Conservation (phyloP, 139 green algal species). For the Auxenochlorella pyrenoidosa region DNA sequence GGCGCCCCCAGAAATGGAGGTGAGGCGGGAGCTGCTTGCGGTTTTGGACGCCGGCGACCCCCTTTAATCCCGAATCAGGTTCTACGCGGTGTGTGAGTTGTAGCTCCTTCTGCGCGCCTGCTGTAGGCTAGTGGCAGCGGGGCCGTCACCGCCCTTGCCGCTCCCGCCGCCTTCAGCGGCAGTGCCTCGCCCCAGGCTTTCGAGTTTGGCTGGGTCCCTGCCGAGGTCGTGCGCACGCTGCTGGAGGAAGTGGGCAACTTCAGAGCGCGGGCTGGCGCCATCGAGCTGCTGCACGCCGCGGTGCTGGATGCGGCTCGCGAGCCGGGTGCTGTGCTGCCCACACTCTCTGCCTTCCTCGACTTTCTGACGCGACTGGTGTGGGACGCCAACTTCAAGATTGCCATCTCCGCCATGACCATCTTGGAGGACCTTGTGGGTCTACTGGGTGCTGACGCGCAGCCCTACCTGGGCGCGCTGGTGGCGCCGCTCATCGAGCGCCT, state of each 20-base stretch:
- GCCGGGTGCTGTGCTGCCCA: conserved; percentile 48
- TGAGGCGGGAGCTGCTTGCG: no score
- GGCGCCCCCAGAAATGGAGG: no score
- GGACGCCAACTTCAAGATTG: conserved; percentile 90
- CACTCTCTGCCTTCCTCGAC: conserved; percentile 64
- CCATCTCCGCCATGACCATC: conserved; percentile 74
- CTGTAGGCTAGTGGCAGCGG: no score
- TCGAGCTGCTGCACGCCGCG: conserved; percentile 70
- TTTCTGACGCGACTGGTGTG: conserved; percentile 73
- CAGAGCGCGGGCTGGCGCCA: conserved; percentile 51
- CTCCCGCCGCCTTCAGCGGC: neutral
- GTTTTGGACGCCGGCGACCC: no score
- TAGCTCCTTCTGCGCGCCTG: neutral
- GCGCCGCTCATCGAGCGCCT: conserved; percentile 55
- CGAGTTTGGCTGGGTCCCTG: conserved; percentile 32
- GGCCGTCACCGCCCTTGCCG: neutral
- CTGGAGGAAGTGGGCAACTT: conserved; percentile 32
- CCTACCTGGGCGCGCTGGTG: conserved; percentile 56
- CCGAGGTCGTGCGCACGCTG: conserved; percentile 2
- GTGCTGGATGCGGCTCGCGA: conserved; percentile 54
- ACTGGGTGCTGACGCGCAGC: conserved; percentile 58
- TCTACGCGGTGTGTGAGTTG: no score
- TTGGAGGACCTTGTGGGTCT: conserved; percentile 66
- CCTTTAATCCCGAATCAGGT: no score
- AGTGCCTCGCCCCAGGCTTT: neutral